Evolutionary conservation across 2,329 filamentous ascomycete species (phyloP).

Genomic region (Stagonosporopsis vannaccii): DNA sequence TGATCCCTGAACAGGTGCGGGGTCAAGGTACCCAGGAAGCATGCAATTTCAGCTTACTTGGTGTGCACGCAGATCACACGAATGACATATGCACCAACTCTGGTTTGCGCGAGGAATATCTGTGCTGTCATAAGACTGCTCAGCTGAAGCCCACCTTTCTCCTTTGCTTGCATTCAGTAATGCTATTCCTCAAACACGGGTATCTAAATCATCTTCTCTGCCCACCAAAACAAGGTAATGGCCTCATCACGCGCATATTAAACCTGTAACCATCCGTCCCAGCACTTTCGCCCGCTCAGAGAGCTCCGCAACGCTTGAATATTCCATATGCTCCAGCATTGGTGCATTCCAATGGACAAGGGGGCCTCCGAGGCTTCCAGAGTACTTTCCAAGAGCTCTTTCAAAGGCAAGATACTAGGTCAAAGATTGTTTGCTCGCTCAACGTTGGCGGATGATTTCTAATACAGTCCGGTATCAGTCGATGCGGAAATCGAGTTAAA

Average conservation of each 20-base stretch:
- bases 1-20: too few relatives aligned
- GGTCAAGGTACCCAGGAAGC: too few relatives aligned
- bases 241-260: background rate
- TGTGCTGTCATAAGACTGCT: too few relatives aligned
- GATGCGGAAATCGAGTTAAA: conserved; percentile 60
- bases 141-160: too few relatives aligned
- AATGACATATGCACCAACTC: too few relatives aligned
- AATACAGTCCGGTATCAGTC: conserved; percentile 62
- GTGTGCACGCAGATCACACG: too few relatives aligned
- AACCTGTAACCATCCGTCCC: background rate
- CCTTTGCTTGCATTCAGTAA: background rate
- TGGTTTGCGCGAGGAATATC: too few relatives aligned
- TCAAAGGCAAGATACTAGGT: background rate
- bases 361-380: background rate
- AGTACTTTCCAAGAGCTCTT: background rate
- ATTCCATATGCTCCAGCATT: background rate
- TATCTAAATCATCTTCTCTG: conserved; percentile 6
- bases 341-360: background rate
- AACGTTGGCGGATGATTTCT: conserved; percentile 53
- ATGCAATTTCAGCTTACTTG: background rate
- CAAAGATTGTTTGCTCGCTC: conserved; percentile 6
- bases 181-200: conserved; percentile 1
- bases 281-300: background rate
- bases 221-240: background rate
- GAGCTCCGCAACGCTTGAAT: background rate